Conservation (phyloP, 2,329 filamentous ascomycete species). For the Talaromyces amestolkiae region DNA sequence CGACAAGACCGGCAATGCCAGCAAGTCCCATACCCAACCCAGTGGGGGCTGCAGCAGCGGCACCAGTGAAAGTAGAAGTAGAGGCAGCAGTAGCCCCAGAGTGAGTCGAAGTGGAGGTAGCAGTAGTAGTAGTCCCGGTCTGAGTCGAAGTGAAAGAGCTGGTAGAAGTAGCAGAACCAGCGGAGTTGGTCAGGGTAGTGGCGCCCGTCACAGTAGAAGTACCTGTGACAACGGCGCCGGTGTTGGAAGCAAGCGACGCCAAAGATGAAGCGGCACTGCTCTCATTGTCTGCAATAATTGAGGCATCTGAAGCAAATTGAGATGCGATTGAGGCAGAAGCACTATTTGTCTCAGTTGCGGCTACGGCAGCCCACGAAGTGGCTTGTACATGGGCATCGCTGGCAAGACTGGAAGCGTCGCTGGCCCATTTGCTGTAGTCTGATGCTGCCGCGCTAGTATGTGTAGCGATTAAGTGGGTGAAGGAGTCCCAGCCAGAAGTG, state of each 20-base stretch:
- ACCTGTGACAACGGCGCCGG: conserved; percentile 7
- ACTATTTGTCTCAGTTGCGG: conserved; percentile 13
- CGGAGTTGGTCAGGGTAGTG: conserved; percentile 17
- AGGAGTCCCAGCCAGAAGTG: conserved; percentile 16
- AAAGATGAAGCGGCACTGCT: conserved; percentile 12
- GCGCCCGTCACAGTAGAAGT: background rate
- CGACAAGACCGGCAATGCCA: conserved; percentile 17
- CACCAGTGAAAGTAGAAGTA: background rate
- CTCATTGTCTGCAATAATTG: conserved; percentile 14
- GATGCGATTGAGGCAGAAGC: conserved; percentile 16
- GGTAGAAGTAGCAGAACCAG: conserved; percentile 14
- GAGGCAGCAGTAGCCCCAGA: background rate
- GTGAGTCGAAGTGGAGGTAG: background rate
- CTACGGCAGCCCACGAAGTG: conserved; percentile 12
- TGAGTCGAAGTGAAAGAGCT: background rate
- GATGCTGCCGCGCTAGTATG: background rate
- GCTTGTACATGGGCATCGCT: conserved; percentile 11
- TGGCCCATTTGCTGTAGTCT: conserved; percentile 18
- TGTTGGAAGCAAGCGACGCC: conserved; percentile 1
- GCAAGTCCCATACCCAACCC: conserved; percentile 17
- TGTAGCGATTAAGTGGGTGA: conserved; percentile 10
- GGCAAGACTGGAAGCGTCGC: conserved; percentile 15
- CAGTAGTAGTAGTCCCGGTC: background rate
- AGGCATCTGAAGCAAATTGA: conserved; percentile 16
- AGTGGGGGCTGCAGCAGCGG: conserved; percentile 12